These are phyloP conservation scores for Lecanicillium sp. DNA, from an alignment of 2,329 filamentous ascomycete genomes.

Conservation along the genomic window DNA sequence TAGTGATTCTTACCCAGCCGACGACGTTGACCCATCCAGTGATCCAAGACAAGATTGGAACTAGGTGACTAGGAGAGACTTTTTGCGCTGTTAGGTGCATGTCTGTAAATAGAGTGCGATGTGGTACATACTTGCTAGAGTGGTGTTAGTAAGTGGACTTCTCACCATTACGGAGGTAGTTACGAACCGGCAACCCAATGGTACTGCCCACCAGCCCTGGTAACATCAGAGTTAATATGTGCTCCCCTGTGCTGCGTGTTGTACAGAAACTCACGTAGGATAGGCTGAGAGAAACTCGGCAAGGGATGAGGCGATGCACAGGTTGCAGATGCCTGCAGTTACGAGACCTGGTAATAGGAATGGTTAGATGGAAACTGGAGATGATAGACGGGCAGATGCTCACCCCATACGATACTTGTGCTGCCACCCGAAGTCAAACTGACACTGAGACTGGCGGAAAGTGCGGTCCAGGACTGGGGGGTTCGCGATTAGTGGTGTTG, in stretches of 20 bases:
- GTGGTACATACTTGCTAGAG: constrained; percentile 5
- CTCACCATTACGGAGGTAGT: constrained; percentile 14
- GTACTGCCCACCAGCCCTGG: constrained; percentile 52
- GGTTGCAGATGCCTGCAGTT: constrained; percentile 25
- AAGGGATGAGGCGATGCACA: constrained; percentile 52
- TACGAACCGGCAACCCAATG: constrained; percentile 57
- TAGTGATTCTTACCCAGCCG: constrained; percentile 41
- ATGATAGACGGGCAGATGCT: background rate
- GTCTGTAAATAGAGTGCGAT: background rate
- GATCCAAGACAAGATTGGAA: constrained; percentile 21
- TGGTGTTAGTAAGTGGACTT: background rate
- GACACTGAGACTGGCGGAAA: constrained; percentile 35
- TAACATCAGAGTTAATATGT: background rate
- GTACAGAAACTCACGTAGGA: constrained; percentile 24
- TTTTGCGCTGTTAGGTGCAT: background rate
- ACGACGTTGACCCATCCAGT: constrained; percentile 58
- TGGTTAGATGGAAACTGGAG: background rate
- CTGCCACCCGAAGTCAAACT: constrained; percentile 60
- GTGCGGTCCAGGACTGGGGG: constrained; percentile 32
- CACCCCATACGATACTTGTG: constrained; percentile 63
- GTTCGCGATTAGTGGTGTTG: too few relatives aligned
- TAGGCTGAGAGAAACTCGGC: constrained; percentile 64
- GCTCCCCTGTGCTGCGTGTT: background rate
- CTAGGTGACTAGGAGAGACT: constrained; percentile 18
- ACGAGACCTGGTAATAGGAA: constrained; percentile 14